Base-by-base conservation (phyloP, 148 eudicot species). In the Camellia sinensis region DNA sequence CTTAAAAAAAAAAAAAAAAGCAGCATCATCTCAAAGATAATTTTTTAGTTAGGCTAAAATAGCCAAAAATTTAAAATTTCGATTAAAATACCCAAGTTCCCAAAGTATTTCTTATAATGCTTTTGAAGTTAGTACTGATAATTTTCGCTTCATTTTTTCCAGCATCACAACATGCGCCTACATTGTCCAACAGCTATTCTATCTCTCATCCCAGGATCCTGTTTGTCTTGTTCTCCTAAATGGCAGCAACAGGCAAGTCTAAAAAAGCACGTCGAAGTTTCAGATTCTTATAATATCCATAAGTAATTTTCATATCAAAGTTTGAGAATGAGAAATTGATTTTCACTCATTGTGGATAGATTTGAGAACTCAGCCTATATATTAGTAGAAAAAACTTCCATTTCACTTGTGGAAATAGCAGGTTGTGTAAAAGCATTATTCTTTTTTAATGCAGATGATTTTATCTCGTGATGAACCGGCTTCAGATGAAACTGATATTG, bases 91-190 rank as follows among this genome's bases (percentile, higher is more conserved):
- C 1, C 37, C 37, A 29, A 29, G 37, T 29, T 29, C 37, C 37
- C 37, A 29, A 29, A 29, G 37, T 29, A 29, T 12, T 12, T 63
- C 46, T 53, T 54, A 63, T 14, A 62, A 46, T 73, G 5, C 7
- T 9, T 60, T 21, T 29, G 53, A 74, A 48, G 50, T 71, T 53
- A 4, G 65, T 29, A 41, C 19, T 71, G 63, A 80, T 56, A 0
- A 14, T 15, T 52, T 79, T n/a, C 7, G 45, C 18, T 73, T 13
- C 60, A 13, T 22, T 19, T 73, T 80, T 87, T 84, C 73, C 92
- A 94, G 98, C 86, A 73, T 90, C 37, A 63, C 82, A 6, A 92
- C 93, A 60, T 92, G 98, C 82, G 90, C 82, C 56, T 94, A 92
- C 75, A 77, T 94, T 68, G 90, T 82, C 54, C 76, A 81, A 50